Evolutionary conservation across 805 yeast species (phyloP).

Genomic region (Debaryomyces tyrocola): DNA sequence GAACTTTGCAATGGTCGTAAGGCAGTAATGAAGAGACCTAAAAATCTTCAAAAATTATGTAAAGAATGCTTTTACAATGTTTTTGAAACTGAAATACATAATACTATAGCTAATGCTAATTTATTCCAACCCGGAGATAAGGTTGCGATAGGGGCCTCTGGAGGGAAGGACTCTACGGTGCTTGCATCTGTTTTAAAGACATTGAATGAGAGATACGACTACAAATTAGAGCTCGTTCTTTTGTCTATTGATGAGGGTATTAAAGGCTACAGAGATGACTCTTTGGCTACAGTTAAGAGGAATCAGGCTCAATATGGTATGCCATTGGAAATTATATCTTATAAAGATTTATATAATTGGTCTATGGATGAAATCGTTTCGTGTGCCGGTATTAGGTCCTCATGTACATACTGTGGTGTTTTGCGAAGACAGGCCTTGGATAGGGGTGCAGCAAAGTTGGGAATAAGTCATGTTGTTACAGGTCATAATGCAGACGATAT

Average conservation of each 20-base stretch:
- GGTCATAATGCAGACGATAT: slow-evolving; percentile 99
- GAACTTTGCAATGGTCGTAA: slow-evolving; percentile 81
- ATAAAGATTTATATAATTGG: slow-evolving; percentile 91
- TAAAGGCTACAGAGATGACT: slow-evolving; percentile 94
- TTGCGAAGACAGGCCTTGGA: slow-evolving; percentile 94
- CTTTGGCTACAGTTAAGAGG: slow-evolving; percentile 93
- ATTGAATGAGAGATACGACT: slow-evolving; percentile 81
- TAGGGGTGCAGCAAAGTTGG: slow-evolving; percentile 87
- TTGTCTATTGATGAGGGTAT: slow-evolving; percentile 96
- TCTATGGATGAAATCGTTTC: slow-evolving; percentile 98
- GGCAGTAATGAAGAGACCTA: slow-evolving; percentile 89
- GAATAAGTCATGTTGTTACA: slow-evolving; percentile 88
- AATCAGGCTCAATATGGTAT: slow-evolving; percentile 83
- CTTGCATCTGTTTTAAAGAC: slow-evolving; percentile 85
- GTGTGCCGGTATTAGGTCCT: slow-evolving; percentile 88
- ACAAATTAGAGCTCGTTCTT: slow-evolving; percentile 81
- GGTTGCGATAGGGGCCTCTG: slow-evolving; percentile 97
- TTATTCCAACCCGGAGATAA: slow-evolving; percentile 79
- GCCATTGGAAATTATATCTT: slow-evolving; percentile 79
- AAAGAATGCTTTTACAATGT: slow-evolving; percentile 86
- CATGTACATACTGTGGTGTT: slow-evolving; percentile 98
- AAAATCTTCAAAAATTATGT: slow-evolving; percentile 85
- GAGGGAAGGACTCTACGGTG: slow-evolving; percentile 98
- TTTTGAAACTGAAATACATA: slow-evolving; percentile 93
- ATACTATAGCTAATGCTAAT: slow-evolving; percentile 70